A percentile compares a stretch with the other conserved stretches of the same genome.
These are phyloP conservation scores for Penicillium sp. DNA, from an alignment of 2,329 filamentous ascomycete species.

Conservation along the genomic window DNA sequence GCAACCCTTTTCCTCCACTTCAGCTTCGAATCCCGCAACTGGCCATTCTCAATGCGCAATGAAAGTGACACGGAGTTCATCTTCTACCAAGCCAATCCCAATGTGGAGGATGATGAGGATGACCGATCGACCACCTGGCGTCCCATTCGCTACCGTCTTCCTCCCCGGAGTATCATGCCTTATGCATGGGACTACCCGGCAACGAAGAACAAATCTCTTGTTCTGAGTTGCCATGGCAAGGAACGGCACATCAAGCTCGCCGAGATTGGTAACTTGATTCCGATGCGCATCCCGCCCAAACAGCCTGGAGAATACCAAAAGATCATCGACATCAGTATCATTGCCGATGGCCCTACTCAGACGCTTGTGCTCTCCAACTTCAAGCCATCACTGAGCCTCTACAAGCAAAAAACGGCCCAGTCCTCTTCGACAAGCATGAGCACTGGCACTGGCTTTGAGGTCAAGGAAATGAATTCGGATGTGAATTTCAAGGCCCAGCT, in stretches of 20 bases:
- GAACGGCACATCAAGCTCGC: slow-evolving; percentile 91
- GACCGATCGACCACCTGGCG: slow-evolving; percentile 80
- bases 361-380: slow-evolving; percentile 92
- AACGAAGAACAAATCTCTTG: slow-evolving; percentile 89
- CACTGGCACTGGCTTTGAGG: slow-evolving; percentile 73
- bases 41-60: slow-evolving; percentile 98
- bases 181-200: slow-evolving; percentile 99
- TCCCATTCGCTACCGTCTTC: slow-evolving; percentile 84
- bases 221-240: slow-evolving; percentile 71
- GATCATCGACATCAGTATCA: slow-evolving; percentile 94
- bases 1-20: slow-evolving; percentile 91
- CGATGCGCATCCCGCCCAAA: slow-evolving; percentile 76
- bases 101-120: slow-evolving; percentile 80
- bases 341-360: slow-evolving; percentile 91
- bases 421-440: slow-evolving; percentile 55
- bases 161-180: slow-evolving; percentile 95
- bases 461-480: slow-evolving; percentile 83
- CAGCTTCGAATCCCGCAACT: slow-evolving; percentile 85
- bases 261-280: slow-evolving; percentile 92
- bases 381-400: slow-evolving; percentile 86
- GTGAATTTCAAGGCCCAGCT: slow-evolving; percentile 86
- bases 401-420: slow-evolving; percentile 58
- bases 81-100: slow-evolving; percentile 92
- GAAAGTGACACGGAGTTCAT: slow-evolving; percentile 96
- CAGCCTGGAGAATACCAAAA: slow-evolving; percentile 63